These are phyloP conservation scores for Rhododendron kiyosumense DNA, from an alignment of 148 eudicot genomes.

Conservation along the genomic window DNA sequence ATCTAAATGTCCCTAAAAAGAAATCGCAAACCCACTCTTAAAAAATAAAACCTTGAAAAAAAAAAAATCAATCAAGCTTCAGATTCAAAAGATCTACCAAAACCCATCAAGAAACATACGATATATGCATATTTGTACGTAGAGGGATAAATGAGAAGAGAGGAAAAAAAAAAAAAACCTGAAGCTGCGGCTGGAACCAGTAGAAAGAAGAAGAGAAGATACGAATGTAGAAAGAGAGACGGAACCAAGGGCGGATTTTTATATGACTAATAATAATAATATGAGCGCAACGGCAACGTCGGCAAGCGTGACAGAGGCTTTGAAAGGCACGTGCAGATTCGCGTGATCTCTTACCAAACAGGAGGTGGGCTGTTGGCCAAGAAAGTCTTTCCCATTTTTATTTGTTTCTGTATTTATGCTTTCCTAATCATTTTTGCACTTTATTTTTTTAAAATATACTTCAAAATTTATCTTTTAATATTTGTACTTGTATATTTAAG, in stretches of 20 bases:
- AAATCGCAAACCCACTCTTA: neutral
- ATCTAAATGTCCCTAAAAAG: neutral
- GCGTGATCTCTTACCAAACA: neutral
- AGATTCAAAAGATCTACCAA: neutral
- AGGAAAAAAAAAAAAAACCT: neutral
- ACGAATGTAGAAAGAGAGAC: neutral
- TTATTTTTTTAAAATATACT: too few species aligned
- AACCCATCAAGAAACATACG: neutral
- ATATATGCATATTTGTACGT: neutral
- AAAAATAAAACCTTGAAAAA: neutral
- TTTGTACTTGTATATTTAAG: too few species aligned
- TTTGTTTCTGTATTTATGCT: neutral
- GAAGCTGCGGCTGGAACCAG: neutral
- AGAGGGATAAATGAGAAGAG: neutral
- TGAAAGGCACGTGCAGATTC: neutral
- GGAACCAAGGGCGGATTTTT: neutral
- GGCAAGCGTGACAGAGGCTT: neutral
- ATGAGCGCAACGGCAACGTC: neutral
- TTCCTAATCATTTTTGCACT: too few species aligned
- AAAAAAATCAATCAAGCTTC: neutral
- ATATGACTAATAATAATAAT: too few species aligned
- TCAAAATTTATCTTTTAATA: neutral
- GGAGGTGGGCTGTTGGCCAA: neutral
- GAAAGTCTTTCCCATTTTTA: neutral
- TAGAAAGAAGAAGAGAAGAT: neutral